phyloP scores from a whole-genome alignment of 2,329 filamentous ascomycete genomes.

The Botrytis sinoallii region DNA sequence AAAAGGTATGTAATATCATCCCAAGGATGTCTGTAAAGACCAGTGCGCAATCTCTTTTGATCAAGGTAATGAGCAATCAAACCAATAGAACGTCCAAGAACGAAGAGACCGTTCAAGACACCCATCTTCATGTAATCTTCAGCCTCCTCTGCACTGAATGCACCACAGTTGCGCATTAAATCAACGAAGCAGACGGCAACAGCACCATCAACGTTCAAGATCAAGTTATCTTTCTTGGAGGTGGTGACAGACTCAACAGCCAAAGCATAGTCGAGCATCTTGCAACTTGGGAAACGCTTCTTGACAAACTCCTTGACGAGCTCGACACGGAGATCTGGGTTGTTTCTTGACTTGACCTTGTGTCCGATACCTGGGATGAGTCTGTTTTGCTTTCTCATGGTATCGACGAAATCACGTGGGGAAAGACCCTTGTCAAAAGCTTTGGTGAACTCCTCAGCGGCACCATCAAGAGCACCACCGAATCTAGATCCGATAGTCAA shows the following conservation, averaged over 20 bases:
- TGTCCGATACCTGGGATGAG: conserved; percentile 99
- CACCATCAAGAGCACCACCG: conserved; percentile 96
- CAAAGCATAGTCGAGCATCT: conserved; percentile 97
- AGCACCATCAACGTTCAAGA: conserved; percentile 97
- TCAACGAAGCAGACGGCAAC: conserved; percentile 99
- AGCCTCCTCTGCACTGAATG: conserved; percentile 92
- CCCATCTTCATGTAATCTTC: conserved; percentile 99
- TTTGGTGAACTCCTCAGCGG: conserved; percentile 97
- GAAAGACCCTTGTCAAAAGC: conserved; percentile 97
- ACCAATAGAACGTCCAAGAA: conserved; percentile 94
- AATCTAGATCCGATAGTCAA: conserved; percentile 97
- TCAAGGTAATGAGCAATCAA: conserved; percentile 99
- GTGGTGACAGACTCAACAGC: conserved; percentile 98
- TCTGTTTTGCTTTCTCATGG: conserved; percentile 99
- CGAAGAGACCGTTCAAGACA: conserved; percentile 98
- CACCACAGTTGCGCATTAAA: conserved; percentile 93
- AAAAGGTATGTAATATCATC: conserved; percentile 96
- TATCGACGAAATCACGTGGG: conserved; percentile 98
- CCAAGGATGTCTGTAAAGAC: conserved; percentile 98
- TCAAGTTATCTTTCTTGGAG: conserved; percentile 99
- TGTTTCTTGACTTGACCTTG: conserved; percentile 99
- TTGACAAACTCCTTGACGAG: conserved; percentile 98
- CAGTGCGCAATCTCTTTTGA: conserved; percentile 98
- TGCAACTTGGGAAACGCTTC: conserved; percentile 95
- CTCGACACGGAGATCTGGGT: conserved; percentile 98